A percentile compares a stretch with the other conserved stretches of the same genome.
These are phyloP conservation scores for Beauveria medogensis DNA, from an alignment of 2,329 filamentous ascomycete genomes.

Conservation along the genomic window DNA sequence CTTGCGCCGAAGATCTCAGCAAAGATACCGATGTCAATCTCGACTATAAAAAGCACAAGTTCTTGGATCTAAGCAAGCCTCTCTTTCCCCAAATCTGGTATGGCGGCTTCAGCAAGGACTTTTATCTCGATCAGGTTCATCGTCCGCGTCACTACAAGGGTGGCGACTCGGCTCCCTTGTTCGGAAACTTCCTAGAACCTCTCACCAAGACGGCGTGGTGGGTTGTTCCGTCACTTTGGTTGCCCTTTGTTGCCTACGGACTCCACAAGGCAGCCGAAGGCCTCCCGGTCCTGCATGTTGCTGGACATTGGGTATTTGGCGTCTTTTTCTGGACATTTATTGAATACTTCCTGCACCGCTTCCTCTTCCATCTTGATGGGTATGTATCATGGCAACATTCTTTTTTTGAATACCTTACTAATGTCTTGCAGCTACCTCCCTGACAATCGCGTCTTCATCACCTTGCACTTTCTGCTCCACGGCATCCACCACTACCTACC, in stretches of 20 bases:
- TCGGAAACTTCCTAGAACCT: constrained; percentile 98
- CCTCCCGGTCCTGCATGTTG: constrained; percentile 40
- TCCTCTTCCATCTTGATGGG: constrained; percentile 88
- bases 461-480: constrained; percentile 85
- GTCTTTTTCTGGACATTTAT: constrained; percentile 79
- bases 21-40: constrained; percentile 68
- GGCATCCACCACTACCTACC: constrained; percentile 97
- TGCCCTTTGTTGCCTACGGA: constrained; percentile 71
- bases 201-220: constrained; percentile 93
- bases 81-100: constrained; percentile 82
- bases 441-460: constrained; percentile 81
- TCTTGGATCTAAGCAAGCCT: constrained; percentile 79
- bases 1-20: constrained; percentile 75
- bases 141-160: constrained; percentile 93
- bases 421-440: constrained; percentile 62
- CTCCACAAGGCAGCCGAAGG: constrained; percentile 56
- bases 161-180: constrained; percentile 83
- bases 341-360: constrained; percentile 84
- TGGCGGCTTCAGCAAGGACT: constrained; percentile 85
- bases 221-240: constrained; percentile 75
- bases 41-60: constrained; percentile 89
- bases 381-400: constrained; percentile 38
- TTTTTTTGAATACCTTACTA: constrained; percentile 16
- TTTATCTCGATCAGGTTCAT: constrained; percentile 94
- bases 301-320: constrained; percentile 60